Conservation (phyloP, 352 stramenopile species). For the Albugo laibachii region DNA sequence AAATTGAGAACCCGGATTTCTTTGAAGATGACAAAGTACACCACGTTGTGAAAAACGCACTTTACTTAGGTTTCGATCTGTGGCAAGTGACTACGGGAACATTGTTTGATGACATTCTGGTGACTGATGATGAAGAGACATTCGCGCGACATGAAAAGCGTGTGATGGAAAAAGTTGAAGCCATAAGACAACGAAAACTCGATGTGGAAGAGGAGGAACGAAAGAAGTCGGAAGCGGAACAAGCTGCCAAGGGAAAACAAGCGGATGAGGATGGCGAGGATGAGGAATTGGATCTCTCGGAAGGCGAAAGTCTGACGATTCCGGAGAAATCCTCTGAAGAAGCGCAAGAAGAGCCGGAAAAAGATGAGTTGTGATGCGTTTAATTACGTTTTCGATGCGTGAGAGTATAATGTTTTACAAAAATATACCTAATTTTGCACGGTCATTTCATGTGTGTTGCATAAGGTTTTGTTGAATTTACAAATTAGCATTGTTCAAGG, state of each 20-base stretch:
- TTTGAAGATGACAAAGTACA: slow-evolving; percentile 88
- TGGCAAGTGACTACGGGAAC: slow-evolving; percentile 97
- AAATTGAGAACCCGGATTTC: slow-evolving; percentile 96
- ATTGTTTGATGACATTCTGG: slow-evolving; percentile 98
- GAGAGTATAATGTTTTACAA: too few species aligned
- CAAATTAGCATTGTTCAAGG: too few species aligned
- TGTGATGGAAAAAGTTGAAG: slow-evolving; percentile 81
- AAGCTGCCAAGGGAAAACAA: slow-evolving; percentile 54
- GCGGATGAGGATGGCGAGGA: slow-evolving; percentile 21
- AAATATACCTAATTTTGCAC: too few species aligned
- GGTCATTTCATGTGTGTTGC: too few species aligned
- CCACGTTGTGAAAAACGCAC: slow-evolving; percentile 90
- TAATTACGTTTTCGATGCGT: too few species aligned
- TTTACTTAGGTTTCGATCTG: slow-evolving; percentile 96
- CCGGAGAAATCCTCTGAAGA: too few species aligned
- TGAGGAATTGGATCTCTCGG: slow-evolving; percentile 29
- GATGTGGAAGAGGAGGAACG: slow-evolving; percentile 32
- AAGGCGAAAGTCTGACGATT: slow-evolving; percentile 5
- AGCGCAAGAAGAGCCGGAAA: slow-evolving; percentile 5
- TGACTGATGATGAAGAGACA: slow-evolving; percentile 93
- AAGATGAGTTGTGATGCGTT: slow-evolving; percentile 8
- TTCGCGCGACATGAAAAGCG: slow-evolving; percentile 93
- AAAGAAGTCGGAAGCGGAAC: slow-evolving; percentile 41
- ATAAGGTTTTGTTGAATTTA: too few species aligned
- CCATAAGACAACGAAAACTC: slow-evolving; percentile 59